These are phyloP conservation scores for Cryptococcus wingfieldii DNA, from an alignment of 1,284 basidiomycete genomes.

Conservation along the genomic window DNA sequence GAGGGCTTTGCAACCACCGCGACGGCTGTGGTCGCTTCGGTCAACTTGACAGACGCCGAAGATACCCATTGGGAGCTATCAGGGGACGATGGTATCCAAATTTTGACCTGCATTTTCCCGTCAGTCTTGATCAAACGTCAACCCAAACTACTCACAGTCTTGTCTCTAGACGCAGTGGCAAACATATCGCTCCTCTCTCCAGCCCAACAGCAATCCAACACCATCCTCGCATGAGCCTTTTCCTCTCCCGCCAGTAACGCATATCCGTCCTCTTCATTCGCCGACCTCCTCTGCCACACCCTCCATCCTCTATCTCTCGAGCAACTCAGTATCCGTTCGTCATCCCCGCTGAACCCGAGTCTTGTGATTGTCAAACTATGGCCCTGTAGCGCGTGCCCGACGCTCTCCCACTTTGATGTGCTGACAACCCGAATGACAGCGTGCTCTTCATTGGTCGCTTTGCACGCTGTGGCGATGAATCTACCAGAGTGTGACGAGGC, in stretches of 20 bases:
- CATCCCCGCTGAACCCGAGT: conserved; percentile 81
- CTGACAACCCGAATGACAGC: conserved; percentile 83
- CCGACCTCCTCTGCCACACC: conserved; percentile 56
- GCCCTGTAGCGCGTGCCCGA: conserved; percentile 70
- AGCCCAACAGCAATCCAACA: conserved; percentile 92
- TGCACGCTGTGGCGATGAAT: conserved; percentile 87
- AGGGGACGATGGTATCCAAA: conserved; percentile 26
- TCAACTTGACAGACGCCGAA: conserved; percentile 40
- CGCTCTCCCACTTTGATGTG: conserved; percentile 62
- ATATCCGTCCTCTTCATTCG: conserved; percentile 55
- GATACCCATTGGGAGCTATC: conserved; percentile 17
- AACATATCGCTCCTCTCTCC: conserved; percentile 64
- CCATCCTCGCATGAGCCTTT: conserved; percentile 85
- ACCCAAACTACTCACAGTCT: conserved; percentile 61
- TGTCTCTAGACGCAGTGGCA: conserved; percentile 91
- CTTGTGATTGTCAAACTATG: conserved; percentile 87
- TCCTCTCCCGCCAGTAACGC: conserved; percentile 60
- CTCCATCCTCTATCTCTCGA: conserved; percentile 92
- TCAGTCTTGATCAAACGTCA: background rate
- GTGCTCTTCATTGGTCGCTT: conserved; percentile 78
- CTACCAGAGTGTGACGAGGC: conserved; percentile 64
- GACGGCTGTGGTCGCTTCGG: conserved; percentile 47
- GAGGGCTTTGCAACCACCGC: conserved; percentile 15
- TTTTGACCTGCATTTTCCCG: conserved; percentile 24
- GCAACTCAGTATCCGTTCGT: conserved; percentile 71